Evolutionary conservation across 2,329 filamentous ascomycete species (phyloP), one percentile per base, ranked within the genome.

Genomic region (Cercospora zeina): DNA sequence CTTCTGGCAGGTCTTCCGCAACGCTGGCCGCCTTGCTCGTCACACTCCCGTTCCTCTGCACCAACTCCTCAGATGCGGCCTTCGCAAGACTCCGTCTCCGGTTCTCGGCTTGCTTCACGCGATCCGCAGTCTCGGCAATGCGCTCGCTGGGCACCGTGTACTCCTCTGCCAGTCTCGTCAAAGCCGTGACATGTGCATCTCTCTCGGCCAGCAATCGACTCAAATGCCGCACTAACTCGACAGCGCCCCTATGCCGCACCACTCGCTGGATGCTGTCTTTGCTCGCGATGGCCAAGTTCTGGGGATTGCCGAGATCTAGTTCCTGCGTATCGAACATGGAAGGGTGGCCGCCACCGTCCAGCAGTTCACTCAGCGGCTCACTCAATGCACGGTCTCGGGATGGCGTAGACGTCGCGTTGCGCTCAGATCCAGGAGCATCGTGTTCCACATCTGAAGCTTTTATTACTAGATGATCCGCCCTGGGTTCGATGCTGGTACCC

Each of bases 111-210:
- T 70, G 70, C 64, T 68, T 70, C n/a, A 68, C 69, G 8, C 70
- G 67, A 49, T 62, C 64, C 33, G 66, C 62, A 51, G 70, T 68
- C 39, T 70, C 72, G 9, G 61, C 63, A 36, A 74, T 68, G 4
- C 70, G 64, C 19, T 68, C 65, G 16, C 60, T 42, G 4, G 72
- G 72, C 8, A 74, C 66, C 14, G 70, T 71, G 55, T 71, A 73
- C 58, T 74, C 72, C 58, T 74, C 70, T 10, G 70, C 70, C 16
- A 74, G 58, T 8, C 71, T 66, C 27, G 69, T 73, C 54, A 74
- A 62, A 10, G 72, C 72, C 11, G 72, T 74, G 21, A 74, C 70
- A 61, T 73, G 71, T 9, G 72, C 72, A 67, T 74, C 72, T 24
- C 72, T 62, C 62, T 73, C 68, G 13, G 72, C 72, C 19, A 74